These are phyloP conservation scores for Candida sphagnicola DNA, from an alignment of 805 yeast genomes.

Conservation along the genomic window DNA sequence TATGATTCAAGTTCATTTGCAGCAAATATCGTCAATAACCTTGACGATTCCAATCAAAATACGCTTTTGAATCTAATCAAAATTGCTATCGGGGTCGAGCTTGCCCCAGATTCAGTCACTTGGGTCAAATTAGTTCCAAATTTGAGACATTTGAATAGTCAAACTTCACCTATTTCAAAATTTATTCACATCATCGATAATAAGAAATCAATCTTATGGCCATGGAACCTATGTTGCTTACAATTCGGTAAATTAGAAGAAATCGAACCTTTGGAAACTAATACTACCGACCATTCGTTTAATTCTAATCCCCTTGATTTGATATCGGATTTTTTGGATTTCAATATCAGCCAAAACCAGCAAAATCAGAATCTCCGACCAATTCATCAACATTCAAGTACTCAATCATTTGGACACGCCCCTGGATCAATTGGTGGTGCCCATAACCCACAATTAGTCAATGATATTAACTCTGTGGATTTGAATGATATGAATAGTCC, in stretches of 20 bases:
- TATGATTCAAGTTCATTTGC: slow-evolving; percentile 22
- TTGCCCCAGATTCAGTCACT: slow-evolving; percentile 17
- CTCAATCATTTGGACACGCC: slow-evolving; percentile 10
- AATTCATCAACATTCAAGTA: slow-evolving; percentile 7
- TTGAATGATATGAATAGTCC: slow-evolving; percentile 10
- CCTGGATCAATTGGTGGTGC: background rate
- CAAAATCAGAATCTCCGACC: slow-evolving; percentile 6
- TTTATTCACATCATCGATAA: slow-evolving; percentile 52
- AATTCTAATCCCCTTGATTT: slow-evolving; percentile 27
- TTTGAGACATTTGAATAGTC: slow-evolving; percentile 62
- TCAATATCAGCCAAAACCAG: slow-evolving; percentile 20
- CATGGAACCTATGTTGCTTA: slow-evolving; percentile 58
- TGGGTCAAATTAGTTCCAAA: slow-evolving; percentile 74
- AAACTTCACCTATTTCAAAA: slow-evolving; percentile 58
- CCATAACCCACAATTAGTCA: background rate
- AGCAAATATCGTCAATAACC: slow-evolving; percentile 17
- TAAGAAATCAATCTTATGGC: slow-evolving; percentile 66
- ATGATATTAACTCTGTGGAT: slow-evolving; percentile 2
- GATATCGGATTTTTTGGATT: slow-evolving; percentile 34
- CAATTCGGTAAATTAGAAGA: slow-evolving; percentile 42
- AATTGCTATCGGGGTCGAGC: slow-evolving; percentile 32
- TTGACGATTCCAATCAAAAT: slow-evolving; percentile 16
- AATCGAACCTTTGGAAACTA: slow-evolving; percentile 14
- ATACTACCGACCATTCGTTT: background rate
- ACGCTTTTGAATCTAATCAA: slow-evolving; percentile 28